These are phyloP conservation scores for Globisporangium emineosum DNA, from an alignment of 352 stramenopile genomes.

Conservation along the genomic window DNA sequence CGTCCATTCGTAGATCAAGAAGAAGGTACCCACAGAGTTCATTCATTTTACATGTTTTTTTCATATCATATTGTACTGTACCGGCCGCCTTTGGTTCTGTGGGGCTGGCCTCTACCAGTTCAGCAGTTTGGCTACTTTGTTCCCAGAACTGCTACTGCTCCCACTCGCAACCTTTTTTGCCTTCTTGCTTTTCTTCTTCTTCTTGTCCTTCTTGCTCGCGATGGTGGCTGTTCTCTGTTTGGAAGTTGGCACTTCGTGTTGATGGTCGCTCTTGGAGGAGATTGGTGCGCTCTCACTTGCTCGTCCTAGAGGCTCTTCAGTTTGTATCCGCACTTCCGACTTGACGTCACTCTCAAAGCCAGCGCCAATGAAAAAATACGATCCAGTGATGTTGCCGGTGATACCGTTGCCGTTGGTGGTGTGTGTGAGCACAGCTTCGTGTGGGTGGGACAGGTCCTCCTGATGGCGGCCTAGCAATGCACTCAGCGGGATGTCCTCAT, in stretches of 20 bases:
- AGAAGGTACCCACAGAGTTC: no score
- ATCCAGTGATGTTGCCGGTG: background rate
- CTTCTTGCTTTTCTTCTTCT: conserved; percentile 10
- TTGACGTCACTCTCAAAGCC: background rate
- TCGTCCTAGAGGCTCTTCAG: background rate
- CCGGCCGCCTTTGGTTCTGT: background rate
- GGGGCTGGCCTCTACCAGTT: background rate
- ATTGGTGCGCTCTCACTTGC: background rate
- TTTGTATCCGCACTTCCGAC: background rate
- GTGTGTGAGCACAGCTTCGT: no score
- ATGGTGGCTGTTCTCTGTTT: background rate
- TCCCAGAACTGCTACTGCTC: background rate
- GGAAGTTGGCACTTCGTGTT: background rate
- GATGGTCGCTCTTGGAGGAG: background rate
- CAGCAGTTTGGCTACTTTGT: background rate
- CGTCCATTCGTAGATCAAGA: no score
- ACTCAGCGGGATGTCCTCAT: conserved; percentile 8
- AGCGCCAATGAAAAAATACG: background rate
- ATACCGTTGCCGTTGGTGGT: background rate
- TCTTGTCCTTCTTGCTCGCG: background rate
- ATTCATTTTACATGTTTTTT: background rate
- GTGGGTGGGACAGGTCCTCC: background rate
- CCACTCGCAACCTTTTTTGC: background rate
- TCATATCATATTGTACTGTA: background rate
- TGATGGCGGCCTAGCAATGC: background rate